Evolutionary conservation across 768 basidiomycete genomes (phyloP).

Genomic region (Pleurotus djamor): DNA sequence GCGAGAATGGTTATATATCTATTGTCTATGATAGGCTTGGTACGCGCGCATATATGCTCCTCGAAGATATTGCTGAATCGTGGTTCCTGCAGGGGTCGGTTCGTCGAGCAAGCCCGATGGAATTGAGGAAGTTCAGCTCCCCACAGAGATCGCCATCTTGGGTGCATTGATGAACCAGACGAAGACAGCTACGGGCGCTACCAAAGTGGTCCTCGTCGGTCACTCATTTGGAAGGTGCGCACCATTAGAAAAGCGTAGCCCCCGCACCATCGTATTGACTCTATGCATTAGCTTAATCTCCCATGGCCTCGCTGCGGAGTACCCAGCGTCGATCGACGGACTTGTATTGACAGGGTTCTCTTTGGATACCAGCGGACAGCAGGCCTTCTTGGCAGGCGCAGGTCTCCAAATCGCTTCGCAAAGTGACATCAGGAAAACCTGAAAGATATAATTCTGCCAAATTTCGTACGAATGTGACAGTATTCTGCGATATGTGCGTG

Average conservation of each 20-base stretch:
- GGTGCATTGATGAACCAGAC: constrained; percentile 13
- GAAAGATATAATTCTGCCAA: no score
- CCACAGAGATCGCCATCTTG: constrained; percentile 16
- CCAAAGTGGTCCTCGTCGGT: constrained; percentile 17
- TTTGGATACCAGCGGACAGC: constrained; percentile 2
- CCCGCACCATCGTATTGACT: neutral
- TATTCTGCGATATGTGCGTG: no score
- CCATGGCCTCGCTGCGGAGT: constrained; percentile 13
- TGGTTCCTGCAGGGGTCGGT: constrained; percentile 13
- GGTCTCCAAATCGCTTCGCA: constrained; percentile 15
- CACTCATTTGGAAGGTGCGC: constrained; percentile 22
- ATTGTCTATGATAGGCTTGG: constrained; percentile 20
- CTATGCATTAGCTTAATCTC: constrained; percentile 11
- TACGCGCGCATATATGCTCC: neutral
- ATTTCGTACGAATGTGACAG: no score
- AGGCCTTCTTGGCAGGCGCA: constrained; percentile 13
- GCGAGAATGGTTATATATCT: constrained; percentile 15
- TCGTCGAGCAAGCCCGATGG: constrained; percentile 19
- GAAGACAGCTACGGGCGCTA: constrained; percentile 5
- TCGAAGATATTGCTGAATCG: neutral
- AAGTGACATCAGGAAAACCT: no score
- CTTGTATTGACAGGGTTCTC: constrained; percentile 18
- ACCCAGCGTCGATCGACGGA: constrained; percentile 15
- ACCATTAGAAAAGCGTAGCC: neutral
- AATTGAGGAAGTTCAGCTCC: constrained; percentile 17